These are phyloP conservation scores for Hydrangea macrophylla DNA, from an alignment of 148 eudicot genomes.

Conservation along the genomic window DNA sequence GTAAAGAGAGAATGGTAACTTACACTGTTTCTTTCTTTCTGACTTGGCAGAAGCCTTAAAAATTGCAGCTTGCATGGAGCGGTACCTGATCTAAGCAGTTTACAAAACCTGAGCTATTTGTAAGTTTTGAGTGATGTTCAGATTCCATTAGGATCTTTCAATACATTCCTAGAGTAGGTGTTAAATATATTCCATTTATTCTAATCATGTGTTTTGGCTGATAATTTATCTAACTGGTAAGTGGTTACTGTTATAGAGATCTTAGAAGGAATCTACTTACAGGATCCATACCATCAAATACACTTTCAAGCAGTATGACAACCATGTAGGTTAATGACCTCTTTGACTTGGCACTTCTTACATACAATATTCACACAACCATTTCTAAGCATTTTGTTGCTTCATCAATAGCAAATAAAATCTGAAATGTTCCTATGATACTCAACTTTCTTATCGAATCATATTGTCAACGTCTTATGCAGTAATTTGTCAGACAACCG, in stretches of 20 bases:
- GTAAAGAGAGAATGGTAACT: slow-evolving; percentile 9
- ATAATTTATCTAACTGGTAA: neutral
- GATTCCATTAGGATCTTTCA: neutral
- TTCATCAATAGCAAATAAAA: neutral
- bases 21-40: slow-evolving; percentile 10
- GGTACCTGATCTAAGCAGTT: slow-evolving; percentile 69
- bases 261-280: slow-evolving; percentile 67
- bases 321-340: slow-evolving; percentile 56
- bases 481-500: slow-evolving; percentile 67
- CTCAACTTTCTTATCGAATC: neutral
- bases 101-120: slow-evolving; percentile 63
- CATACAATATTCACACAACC: neutral
- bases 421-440: neutral
- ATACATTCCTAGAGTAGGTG: neutral
- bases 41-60: slow-evolving; percentile 74
- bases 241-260: slow-evolving; percentile 49
- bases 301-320: slow-evolving; percentile 60
- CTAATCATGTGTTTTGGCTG: neutral
- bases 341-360: neutral
- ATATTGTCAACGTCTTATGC: slow-evolving; percentile 21
- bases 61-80: slow-evolving; percentile 77
- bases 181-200: slow-evolving; percentile 4
- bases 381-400: neutral
- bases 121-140: slow-evolving; percentile 33
- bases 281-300: slow-evolving; percentile 64